These are phyloP conservation scores for Choanephora cucurbitarum DNA, from an alignment of 371 early-diverging fungal species.

Conservation along the genomic window DNA sequence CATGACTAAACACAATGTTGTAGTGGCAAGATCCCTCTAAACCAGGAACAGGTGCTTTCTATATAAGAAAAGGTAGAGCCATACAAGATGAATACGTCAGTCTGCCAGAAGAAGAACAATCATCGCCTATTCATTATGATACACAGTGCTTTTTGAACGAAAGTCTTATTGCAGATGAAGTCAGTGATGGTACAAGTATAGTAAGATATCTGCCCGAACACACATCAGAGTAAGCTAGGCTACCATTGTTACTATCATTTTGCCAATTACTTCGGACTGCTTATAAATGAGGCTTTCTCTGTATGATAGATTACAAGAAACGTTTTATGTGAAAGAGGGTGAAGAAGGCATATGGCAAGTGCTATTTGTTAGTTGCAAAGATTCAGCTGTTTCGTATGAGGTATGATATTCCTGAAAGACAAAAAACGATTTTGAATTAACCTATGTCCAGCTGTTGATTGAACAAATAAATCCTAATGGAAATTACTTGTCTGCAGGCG, in stretches of 20 bases:
- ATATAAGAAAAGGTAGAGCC: constrained; percentile 34
- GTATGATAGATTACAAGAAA: constrained; percentile 36
- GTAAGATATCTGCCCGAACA: constrained; percentile 19
- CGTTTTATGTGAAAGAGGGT: constrained; percentile 23
- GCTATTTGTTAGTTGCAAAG: constrained; percentile 50
- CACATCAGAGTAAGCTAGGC: not conserved
- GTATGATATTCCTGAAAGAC: constrained; percentile 17
- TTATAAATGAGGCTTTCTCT: not conserved
- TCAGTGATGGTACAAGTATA: constrained; percentile 30
- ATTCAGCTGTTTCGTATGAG: constrained; percentile 33
- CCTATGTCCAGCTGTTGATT: constrained; percentile 38
- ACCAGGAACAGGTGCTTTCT: constrained; percentile 33
- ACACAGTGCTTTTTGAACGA: constrained; percentile 33
- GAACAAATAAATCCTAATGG: constrained; percentile 52
- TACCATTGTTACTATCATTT: too few relatives aligned
- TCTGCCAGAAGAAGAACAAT: not conserved
- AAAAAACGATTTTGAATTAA: not conserved
- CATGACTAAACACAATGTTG: not conserved
- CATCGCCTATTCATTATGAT: constrained; percentile 3
- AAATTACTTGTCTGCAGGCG: constrained; percentile 58
- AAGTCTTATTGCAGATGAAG: constrained; percentile 32
- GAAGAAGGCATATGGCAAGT: constrained; percentile 56
- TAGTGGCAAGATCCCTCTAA: constrained; percentile 17
- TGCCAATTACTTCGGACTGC: too few relatives aligned
- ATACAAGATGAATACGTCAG: constrained; percentile 12